Conservation (phyloP, 345 rosid species). For the Murraya koenigii region DNA sequence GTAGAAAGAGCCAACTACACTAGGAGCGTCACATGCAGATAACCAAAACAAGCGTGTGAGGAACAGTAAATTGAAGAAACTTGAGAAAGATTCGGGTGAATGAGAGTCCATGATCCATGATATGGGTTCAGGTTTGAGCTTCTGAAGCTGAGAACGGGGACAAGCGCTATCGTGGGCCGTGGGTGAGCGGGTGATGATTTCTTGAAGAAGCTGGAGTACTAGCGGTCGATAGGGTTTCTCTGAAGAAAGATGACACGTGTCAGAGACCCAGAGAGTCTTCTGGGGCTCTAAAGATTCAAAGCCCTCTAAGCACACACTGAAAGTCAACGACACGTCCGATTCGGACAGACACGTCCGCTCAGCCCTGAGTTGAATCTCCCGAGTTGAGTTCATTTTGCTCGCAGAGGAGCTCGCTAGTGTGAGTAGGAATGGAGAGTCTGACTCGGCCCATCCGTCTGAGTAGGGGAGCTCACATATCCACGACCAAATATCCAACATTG, state of each 20-base stretch:
- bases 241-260: slow-evolving; percentile 55
- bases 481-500: slow-evolving; percentile 69
- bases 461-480: slow-evolving; percentile 66
- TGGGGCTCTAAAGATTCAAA: slow-evolving; percentile 25
- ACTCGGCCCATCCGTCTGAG: slow-evolving; percentile 30
- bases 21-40: slow-evolving; percentile 62
- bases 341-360: slow-evolving; percentile 34
- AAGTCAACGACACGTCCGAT: slow-evolving; percentile 32
- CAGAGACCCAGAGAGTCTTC: slow-evolving; percentile 68
- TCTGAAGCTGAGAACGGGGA: slow-evolving; percentile 57
- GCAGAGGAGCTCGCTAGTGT: slow-evolving; percentile 41
- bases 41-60: slow-evolving; percentile 76
- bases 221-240: slow-evolving; percentile 78
- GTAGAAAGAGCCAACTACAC: slow-evolving; percentile 71
- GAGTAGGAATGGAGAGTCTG: slow-evolving; percentile 30
- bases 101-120: slow-evolving; percentile 84
- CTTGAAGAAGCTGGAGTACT: slow-evolving; percentile 70
- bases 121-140: slow-evolving; percentile 61
- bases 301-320: slow-evolving; percentile 45
- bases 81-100: slow-evolving; percentile 70
- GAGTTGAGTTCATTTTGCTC: slow-evolving; percentile 20
- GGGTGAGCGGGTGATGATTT: slow-evolving; percentile 61
- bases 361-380: slow-evolving; percentile 54
- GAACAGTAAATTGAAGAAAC: slow-evolving; percentile 62
- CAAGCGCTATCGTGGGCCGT: slow-evolving; percentile 40